These are phyloP conservation scores for Hyphopichia pseudoburtonii DNA, from an alignment of 1,139 yeast species.

Conservation along the genomic window DNA sequence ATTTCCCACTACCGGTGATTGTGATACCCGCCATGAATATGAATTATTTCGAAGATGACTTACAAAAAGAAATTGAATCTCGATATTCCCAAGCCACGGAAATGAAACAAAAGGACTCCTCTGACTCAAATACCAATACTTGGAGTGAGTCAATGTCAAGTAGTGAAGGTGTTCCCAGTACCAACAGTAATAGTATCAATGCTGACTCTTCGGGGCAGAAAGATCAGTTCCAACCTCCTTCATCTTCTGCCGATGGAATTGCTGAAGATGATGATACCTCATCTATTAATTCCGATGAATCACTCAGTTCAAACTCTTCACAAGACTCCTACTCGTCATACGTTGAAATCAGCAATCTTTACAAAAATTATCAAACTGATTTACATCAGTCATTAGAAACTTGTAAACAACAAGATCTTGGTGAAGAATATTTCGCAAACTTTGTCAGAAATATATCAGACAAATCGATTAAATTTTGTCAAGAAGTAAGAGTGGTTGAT, in stretches of 20 bases:
- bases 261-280: constrained; percentile 8
- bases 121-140: too few relatives aligned
- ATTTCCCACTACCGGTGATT: constrained; percentile 67
- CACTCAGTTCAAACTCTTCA: constrained; percentile 16
- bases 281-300: constrained; percentile 4
- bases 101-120: too few relatives aligned
- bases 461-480: constrained; percentile 36
- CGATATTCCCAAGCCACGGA: too few relatives aligned
- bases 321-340: constrained; percentile 38
- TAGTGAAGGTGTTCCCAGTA: too few relatives aligned
- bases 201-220: background rate
- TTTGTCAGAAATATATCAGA: constrained; percentile 37
- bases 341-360: constrained; percentile 39
- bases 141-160: too few relatives aligned
- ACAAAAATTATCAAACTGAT: constrained; percentile 27
- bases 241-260: constrained; percentile 1
- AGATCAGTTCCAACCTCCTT: background rate
- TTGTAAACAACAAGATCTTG: constrained; percentile 17
- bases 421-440: constrained; percentile 33
- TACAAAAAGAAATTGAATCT: constrained; percentile 21
- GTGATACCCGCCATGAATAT: constrained; percentile 68
- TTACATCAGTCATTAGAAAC: constrained; percentile 19
- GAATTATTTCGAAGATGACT: constrained; percentile 49
- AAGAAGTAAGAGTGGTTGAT: constrained; percentile 35
- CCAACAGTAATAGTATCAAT: background rate